Conservation (phyloP, 805 yeast genomes). For the Wickerhamiella vanderwaltii region DNA sequence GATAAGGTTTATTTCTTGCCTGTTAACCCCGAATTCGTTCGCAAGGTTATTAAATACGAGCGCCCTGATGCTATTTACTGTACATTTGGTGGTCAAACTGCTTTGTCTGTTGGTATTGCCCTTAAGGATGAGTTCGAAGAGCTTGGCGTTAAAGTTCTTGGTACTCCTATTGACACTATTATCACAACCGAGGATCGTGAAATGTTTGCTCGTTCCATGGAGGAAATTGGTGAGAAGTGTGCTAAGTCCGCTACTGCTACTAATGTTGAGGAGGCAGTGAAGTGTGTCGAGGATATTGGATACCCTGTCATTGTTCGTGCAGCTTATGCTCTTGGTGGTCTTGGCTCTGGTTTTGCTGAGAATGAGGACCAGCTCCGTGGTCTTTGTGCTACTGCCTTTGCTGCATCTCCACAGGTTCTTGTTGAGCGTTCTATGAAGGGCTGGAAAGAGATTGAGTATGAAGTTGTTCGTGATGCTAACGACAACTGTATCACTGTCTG, state of each 20-base stretch:
- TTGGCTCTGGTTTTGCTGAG: constrained; percentile 95
- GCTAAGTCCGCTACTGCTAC: constrained; percentile 86
- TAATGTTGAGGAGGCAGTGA: constrained; percentile 66
- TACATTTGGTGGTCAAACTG: constrained; percentile 99
- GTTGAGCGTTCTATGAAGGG: constrained; percentile 97
- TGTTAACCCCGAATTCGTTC: constrained; percentile 92
- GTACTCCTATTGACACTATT: constrained; percentile 91
- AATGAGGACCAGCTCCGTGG: constrained; percentile 71
- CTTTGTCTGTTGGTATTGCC: constrained; percentile 87
- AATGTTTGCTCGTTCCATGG: constrained; percentile 87
- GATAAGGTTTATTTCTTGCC: constrained; percentile 97
- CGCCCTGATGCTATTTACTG: constrained; percentile 94
- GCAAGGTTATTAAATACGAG: constrained; percentile 89
- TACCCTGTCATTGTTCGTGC: constrained; percentile 96
- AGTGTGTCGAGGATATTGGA: constrained; percentile 75
- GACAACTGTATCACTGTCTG: constrained; percentile 98
- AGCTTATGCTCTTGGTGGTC: constrained; percentile 94
- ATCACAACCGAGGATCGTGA: constrained; percentile 98
- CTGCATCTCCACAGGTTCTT: constrained; percentile 89
- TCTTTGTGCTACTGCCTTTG: constrained; percentile 82
- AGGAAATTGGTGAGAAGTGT: constrained; percentile 87
- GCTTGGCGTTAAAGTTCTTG: constrained; percentile 87
- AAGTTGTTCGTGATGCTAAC: constrained; percentile 93
- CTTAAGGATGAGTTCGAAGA: constrained; percentile 89
- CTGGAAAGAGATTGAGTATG: constrained; percentile 98